Base-by-base conservation (phyloP, 129 eudicot genomes). In the Logfia minima region DNA sequence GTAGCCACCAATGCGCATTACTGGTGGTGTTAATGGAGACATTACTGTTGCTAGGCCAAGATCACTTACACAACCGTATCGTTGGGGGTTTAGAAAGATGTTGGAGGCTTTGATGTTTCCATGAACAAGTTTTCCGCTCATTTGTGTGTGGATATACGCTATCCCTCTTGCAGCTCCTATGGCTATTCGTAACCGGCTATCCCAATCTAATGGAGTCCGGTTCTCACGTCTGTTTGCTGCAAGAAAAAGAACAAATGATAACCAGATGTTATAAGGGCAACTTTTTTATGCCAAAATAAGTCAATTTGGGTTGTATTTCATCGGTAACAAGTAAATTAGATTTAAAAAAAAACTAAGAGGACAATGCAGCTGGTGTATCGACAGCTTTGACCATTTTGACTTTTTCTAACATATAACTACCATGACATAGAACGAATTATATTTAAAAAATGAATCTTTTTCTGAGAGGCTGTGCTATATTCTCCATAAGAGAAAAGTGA, bases 81-180 rank as follows among this genome's bases (percentile, higher is more conserved):
- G 71, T 41, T 89, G 88, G 35, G 86, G 59, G 85, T 89, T 94
- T 73, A 87, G 85, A 82, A 91, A 91, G 55, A 87, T 86, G 87
- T 94, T 94, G 51, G 97, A 80, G 55, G 98, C 85, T 85, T 89
- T 94, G 53, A 94, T 84, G 87, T 94, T 94, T 31, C 98, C 98
- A 29, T 91, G 98, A 64, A 94, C 96, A 73, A 89, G 90, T 69
- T 86, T 94, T 16, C 93, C 91, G 0, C 84, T 77, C 0, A 70
- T 43, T 75, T 80, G 97, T 18, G 85, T 23, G 77, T 94, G 98
- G 85, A 94, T 94, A 45, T 91, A 83, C 16, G 93, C 91, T 13
- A 94, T 64, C 60, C 98, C 98, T 77, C 90, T 85, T 24, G 98
- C 98, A 24, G 88, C 88, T 22, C 98, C 98, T 5, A 87, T 75